Percentiles rank a stretch among this genome's conserved stretches.
These are phyloP conservation scores for Babesia bigemina DNA, from an alignment of 169 alveolate species.

Conservation along the genomic window DNA sequence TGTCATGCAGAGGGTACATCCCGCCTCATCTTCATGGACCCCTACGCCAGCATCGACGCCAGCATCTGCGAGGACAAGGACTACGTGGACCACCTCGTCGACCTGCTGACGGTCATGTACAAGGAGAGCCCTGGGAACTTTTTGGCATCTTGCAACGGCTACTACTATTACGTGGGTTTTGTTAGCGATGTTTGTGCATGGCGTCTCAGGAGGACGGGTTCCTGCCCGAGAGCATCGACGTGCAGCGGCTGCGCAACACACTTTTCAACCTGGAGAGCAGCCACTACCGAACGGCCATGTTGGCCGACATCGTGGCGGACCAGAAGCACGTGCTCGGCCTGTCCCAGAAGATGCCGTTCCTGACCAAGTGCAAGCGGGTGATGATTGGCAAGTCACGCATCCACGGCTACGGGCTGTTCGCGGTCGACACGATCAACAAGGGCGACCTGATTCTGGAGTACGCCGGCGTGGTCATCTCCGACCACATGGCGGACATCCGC, in stretches of 20 bases:
- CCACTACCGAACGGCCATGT: constrained; percentile 34
- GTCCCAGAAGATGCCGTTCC: constrained; percentile 25
- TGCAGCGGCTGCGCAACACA: constrained; percentile 35
- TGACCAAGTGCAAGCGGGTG: constrained; percentile 45
- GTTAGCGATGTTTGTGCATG: not conserved
- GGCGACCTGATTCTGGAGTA: constrained; percentile 66
- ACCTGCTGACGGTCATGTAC: constrained; percentile 7
- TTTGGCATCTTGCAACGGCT: constrained; percentile 40
- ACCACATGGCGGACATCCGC: constrained; percentile 57
- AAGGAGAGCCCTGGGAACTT: constrained; percentile 12
- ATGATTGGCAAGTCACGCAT: constrained; percentile 45
- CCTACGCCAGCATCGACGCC: constrained; percentile 57
- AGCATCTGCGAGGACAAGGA: constrained; percentile 49
- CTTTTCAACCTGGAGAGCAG: constrained; percentile 26
- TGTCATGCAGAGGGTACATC: constrained; percentile 12
- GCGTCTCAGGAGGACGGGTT: constrained; percentile 32
- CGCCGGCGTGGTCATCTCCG: constrained; percentile 62
- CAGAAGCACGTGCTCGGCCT: constrained; percentile 15
- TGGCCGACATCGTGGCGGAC: constrained; percentile 25
- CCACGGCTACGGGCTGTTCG: constrained; percentile 67
- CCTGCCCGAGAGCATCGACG: constrained; percentile 26
- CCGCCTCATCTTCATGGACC: constrained; percentile 35
- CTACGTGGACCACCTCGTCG: not conserved
- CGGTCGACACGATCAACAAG: constrained; percentile 46
- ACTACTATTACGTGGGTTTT: constrained; percentile 24